These are phyloP conservation scores for Pilasporangium apinafurcum DNA, from an alignment of 352 stramenopile species.

Conservation along the genomic window DNA sequence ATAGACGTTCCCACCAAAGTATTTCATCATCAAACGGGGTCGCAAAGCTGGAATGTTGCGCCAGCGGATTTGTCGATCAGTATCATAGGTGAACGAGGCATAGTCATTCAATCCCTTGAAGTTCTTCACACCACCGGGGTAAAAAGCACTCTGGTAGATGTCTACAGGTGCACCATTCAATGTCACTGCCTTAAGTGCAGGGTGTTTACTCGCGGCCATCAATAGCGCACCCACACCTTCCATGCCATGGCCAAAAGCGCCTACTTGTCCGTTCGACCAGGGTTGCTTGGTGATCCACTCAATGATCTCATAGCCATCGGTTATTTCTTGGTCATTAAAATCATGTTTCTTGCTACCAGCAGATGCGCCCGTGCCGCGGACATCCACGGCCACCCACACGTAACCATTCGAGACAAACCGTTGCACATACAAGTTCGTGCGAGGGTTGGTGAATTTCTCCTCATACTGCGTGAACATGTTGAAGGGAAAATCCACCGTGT, in stretches of 20 bases:
- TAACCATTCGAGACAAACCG: constrained; percentile 70
- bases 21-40: constrained; percentile 76
- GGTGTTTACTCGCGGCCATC: constrained; percentile 47
- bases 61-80: constrained; percentile 74
- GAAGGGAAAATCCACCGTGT: constrained; percentile 77
- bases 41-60: constrained; percentile 67
- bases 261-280: constrained; percentile 78
- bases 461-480: constrained; percentile 59
- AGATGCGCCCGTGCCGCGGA: constrained; percentile 72
- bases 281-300: constrained; percentile 76
- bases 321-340: constrained; percentile 62
- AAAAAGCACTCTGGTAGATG: constrained; percentile 63
- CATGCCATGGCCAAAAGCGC: constrained; percentile 60
- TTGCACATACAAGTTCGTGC: constrained; percentile 66
- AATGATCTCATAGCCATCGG: constrained; percentile 69
- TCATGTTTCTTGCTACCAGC: constrained; percentile 60
- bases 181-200: constrained; percentile 64
- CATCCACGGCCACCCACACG: constrained; percentile 70
- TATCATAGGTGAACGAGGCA: constrained; percentile 65
- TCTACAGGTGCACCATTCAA: constrained; percentile 68
- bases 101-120: constrained; percentile 57
- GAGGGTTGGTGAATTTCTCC: constrained; percentile 75
- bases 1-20: constrained; percentile 82
- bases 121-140: constrained; percentile 74
- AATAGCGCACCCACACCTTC: constrained; percentile 67